phyloP scores from a whole-genome alignment of 306 rosid species.

The Crotalaria pallida region DNA sequence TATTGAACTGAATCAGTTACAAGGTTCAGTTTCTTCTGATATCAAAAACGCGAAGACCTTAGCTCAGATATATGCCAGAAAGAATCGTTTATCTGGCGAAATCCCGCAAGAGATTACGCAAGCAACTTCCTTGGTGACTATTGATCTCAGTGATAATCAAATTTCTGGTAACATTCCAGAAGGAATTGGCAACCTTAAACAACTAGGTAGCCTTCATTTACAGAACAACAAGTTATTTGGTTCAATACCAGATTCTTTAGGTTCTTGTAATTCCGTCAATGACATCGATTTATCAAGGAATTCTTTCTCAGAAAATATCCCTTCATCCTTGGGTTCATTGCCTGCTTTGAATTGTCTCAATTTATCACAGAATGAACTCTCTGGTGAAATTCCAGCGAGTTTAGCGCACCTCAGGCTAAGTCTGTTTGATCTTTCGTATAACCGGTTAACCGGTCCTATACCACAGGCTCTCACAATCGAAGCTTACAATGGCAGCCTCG shows the following conservation, averaged over 20 bases:
- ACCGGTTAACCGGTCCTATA: slow-evolving; percentile 49
- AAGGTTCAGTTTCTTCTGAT: slow-evolving; percentile 55
- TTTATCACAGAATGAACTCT: slow-evolving; percentile 51
- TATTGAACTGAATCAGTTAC: slow-evolving; percentile 42
- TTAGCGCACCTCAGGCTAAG: slow-evolving; percentile 53
- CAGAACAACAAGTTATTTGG: slow-evolving; percentile 55
- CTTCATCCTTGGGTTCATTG: slow-evolving; percentile 59
- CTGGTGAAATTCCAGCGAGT: slow-evolving; percentile 63
- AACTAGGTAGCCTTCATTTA: slow-evolving; percentile 45
- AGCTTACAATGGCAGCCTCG: slow-evolving; percentile 84
- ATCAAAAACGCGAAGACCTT: slow-evolving; percentile 54
- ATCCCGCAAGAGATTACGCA: slow-evolving; percentile 55
- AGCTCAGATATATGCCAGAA: slow-evolving; percentile 26
- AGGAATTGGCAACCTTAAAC: slow-evolving; percentile 48
- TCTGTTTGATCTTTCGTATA: slow-evolving; percentile 63
- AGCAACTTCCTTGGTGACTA: slow-evolving; percentile 42
- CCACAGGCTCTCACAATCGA: slow-evolving; percentile 50
- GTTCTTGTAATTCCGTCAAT: slow-evolving; percentile 43
- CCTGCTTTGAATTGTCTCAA: slow-evolving; percentile 56
- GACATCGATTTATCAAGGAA: slow-evolving; percentile 55
- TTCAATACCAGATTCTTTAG: slow-evolving; percentile 55
- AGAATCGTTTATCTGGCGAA: slow-evolving; percentile 56
- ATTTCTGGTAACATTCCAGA: slow-evolving; percentile 55
- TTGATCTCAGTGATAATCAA: slow-evolving; percentile 52
- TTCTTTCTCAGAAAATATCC: slow-evolving; percentile 48